Conservation (phyloP, 2,329 filamentous ascomycete species). For the Ceratocystiopsis minuta region DNA sequence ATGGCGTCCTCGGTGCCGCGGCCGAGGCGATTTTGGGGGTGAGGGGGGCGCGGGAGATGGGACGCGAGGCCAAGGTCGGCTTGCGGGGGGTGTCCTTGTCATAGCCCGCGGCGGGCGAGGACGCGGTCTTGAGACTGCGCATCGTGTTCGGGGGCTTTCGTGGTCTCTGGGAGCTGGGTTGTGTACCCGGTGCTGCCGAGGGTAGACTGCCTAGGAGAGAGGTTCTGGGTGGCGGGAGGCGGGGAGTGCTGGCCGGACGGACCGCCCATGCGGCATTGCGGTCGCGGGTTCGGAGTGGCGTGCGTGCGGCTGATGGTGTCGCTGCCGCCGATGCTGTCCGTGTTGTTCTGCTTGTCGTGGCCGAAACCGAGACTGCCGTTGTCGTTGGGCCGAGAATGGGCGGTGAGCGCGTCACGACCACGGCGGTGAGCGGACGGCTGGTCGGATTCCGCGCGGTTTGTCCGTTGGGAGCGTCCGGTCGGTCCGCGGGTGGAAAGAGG, state of each 20-base stretch:
- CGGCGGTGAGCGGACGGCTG: too few species aligned
- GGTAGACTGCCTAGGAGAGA: background rate
- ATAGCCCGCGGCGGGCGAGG: conserved; percentile 17
- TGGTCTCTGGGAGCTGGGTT: conserved; percentile 7
- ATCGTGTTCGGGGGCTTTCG: background rate
- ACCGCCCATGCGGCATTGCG: conserved; percentile 19
- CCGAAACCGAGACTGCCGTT: too few species aligned
- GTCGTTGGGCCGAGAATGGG: too few species aligned
- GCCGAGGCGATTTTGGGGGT: conserved; percentile 35
- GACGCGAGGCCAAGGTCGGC: conserved; percentile 48
- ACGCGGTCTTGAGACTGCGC: conserved; percentile 6
- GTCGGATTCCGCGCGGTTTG: too few species aligned
- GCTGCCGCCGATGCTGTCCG: too few species aligned
- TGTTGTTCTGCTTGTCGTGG: too few species aligned
- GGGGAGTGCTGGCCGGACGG: background rate
- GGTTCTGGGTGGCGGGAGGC: conserved; percentile 1
- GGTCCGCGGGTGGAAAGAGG: too few species aligned
- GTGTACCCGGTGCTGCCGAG: background rate
- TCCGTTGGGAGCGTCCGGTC: too few species aligned
- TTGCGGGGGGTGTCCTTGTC: conserved; percentile 27
- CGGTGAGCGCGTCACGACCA: too few species aligned
- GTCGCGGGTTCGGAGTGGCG: conserved; percentile 15
- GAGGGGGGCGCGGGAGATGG: conserved; percentile 28
- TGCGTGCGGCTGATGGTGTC: too few species aligned
- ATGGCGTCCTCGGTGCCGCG: conserved; percentile 1